These are phyloP conservation scores for Coffea humblotiana DNA, from an alignment of 305 asterid genomes.

Conservation along the genomic window DNA sequence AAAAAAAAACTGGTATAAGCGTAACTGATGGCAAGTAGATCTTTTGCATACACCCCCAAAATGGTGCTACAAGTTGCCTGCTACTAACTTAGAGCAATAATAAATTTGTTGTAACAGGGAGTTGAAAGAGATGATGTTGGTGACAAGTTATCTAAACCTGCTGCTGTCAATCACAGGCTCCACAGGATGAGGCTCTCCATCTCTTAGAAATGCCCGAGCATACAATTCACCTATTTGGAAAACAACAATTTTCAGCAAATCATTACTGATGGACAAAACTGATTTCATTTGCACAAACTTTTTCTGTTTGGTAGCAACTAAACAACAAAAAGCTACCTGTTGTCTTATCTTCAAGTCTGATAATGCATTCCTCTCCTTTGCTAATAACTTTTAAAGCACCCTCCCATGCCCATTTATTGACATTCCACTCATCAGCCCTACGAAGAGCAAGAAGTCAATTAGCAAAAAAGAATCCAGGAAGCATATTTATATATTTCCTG, in stretches of 20 bases:
- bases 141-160: constrained; percentile 51
- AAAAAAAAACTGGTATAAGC: background rate
- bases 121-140: constrained; percentile 1
- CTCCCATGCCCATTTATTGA: constrained; percentile 98
- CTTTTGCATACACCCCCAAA: background rate
- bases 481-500: background rate
- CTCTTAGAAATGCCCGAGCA: constrained; percentile 95
- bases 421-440: constrained; percentile 99
- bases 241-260: constrained; percentile 8
- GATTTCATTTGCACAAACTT: constrained; percentile 16
- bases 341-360: constrained; percentile 79
- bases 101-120: background rate
- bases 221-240: constrained; percentile 74
- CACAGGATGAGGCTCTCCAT: constrained; percentile 96
- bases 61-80: background rate
- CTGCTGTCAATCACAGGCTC: constrained; percentile 98
- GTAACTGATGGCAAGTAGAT: background rate
- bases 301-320: background rate
- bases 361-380: constrained; percentile 93
- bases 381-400: constrained; percentile 79
- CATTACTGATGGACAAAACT: constrained; percentile 3
- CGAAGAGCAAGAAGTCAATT: constrained; percentile 24
- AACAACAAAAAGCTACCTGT: constrained; percentile 53
- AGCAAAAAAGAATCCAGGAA: constrained; percentile 6
- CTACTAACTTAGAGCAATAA: background rate